These are phyloP conservation scores for Tricholoma terreum DNA, from an alignment of 768 basidiomycete species.

Conservation along the genomic window DNA sequence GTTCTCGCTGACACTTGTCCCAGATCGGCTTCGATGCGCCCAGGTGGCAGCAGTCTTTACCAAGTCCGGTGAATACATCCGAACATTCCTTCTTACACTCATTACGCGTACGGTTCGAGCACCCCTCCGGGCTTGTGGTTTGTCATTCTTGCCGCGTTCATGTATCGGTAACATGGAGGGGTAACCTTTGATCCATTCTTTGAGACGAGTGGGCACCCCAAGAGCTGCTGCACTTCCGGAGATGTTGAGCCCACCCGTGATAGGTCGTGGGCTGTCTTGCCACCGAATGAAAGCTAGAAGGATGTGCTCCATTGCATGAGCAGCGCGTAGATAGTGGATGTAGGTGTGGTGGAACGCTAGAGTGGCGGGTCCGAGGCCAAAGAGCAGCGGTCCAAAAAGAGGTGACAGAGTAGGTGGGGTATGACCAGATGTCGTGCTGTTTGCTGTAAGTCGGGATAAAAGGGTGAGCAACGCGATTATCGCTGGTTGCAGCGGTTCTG, in stretches of 20 bases:
- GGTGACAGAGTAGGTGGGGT: conserved; percentile 88
- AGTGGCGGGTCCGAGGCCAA: conserved; percentile 64
- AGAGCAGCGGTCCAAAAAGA: conserved; percentile 85
- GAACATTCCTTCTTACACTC: conserved; percentile 73
- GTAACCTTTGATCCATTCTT: conserved; percentile 90
- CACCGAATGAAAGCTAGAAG: conserved; percentile 88
- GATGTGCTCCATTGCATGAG: conserved; percentile 89
- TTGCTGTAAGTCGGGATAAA: conserved; percentile 76
- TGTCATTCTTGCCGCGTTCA: conserved; percentile 29
- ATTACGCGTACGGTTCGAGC: conserved; percentile 76
- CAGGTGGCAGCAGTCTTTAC: conserved; percentile 59
- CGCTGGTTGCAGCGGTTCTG: conserved; percentile 54
- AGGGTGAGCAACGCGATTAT: conserved; percentile 75
- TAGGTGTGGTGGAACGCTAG: conserved; percentile 50
- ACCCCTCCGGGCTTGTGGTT: conserved; percentile 68
- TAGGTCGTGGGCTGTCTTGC: conserved; percentile 55
- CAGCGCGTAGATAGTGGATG: conserved; percentile 71
- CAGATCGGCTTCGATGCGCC: conserved; percentile 32
- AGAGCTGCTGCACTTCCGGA: conserved; percentile 55
- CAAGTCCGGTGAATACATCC: conserved; percentile 86
- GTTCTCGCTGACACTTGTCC: conserved; percentile 30
- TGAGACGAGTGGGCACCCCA: conserved; percentile 80
- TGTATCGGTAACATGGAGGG: conserved; percentile 74
- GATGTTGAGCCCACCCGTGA: conserved; percentile 24
- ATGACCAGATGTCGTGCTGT: conserved; percentile 82